Evolutionary conservation across 805 yeast genomes (phyloP), one percentile per base, ranked within the genome.

Genomic region (Kuraishia piskuri): DNA sequence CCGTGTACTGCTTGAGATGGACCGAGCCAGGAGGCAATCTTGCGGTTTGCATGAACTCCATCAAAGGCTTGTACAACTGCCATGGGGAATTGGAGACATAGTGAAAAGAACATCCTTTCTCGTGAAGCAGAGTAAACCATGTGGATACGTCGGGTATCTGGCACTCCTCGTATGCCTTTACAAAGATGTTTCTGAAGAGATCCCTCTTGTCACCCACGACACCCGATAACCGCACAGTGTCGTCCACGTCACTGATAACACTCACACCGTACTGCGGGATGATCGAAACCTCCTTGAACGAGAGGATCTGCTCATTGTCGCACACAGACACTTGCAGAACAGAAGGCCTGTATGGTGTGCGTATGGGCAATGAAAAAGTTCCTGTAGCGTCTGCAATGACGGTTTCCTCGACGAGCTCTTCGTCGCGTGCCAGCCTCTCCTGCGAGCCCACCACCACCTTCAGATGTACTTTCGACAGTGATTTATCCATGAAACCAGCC

Each of bases 81-180:
- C 95, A 88, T 0, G 99, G 99, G 1, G 96, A 84, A 68, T 95
- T 94, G 7, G 97, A 91, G 2, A 95, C 98, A 65, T 92, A 95
- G 66, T 91, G 96, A 62, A 92, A 72, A 2, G 83, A 76, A 12
- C 75, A 64, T 46, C 62, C 68, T 17, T 67, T 67, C 9, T 69
- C 63, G 9, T 66, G 63, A 44, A 91, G 63, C n/a, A 71, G 68
- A 8, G 73, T 72, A 62, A 80, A 89, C 90, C 96, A 90, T 37
- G 76, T 73, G 2, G 86, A 76, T 24, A 94, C 85, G 2, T 88
- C 84, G 0, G 89, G 85, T 21, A 94, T 79, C 50, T 75, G 77
- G 81, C 96, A 85, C n/a, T 77, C 79, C 4, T 74, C 67, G 52
- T 80, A 80, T 46, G 83, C 84, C 49, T 80, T 82, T 2, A 87